phyloP scores from a whole-genome alignment of 176 grass and related monocot genomes.

The Aegilops umbellulata region DNA sequence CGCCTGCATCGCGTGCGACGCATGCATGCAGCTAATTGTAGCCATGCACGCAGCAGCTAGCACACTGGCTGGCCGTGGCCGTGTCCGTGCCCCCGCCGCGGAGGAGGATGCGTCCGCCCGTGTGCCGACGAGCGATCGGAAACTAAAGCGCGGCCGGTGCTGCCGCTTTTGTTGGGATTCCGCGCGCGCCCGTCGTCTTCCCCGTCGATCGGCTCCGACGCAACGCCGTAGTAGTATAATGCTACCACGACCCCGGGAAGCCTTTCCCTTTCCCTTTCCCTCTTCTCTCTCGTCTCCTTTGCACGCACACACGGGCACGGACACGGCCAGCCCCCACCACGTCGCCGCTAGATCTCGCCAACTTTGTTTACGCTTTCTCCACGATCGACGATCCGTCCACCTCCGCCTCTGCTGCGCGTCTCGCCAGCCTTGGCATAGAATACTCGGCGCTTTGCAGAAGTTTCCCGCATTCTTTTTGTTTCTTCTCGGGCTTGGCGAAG shows the following conservation, averaged over 20 bases:
- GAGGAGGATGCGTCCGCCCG: background rate
- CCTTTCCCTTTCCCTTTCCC: background rate
- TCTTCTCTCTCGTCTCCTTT: background rate
- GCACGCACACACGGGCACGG: background rate
- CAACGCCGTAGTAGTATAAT: background rate
- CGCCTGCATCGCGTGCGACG: background rate
- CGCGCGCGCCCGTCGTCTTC: slow-evolving; percentile 12
- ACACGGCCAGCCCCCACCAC: slow-evolving; percentile 19
- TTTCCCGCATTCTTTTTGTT: slow-evolving; percentile 68
- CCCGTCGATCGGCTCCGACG: background rate
- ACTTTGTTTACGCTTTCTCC: background rate
- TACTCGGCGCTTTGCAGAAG: slow-evolving; percentile 48
- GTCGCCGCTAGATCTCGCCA: slow-evolving; percentile 29
- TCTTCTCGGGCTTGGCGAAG: slow-evolving; percentile 48
- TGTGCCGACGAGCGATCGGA: slow-evolving; percentile 19
- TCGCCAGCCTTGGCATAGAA: slow-evolving; percentile 3
- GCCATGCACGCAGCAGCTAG: background rate
- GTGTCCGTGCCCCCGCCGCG: background rate
- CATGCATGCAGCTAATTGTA: background rate
- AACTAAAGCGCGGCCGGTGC: background rate
- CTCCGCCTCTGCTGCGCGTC: background rate
- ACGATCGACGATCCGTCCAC: background rate
- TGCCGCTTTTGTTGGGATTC: slow-evolving; percentile 19
- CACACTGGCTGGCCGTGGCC: background rate
- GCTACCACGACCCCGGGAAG: background rate